phyloP scores from a whole-genome alignment of 352 stramenopile genomes.

The Pythium brassicae region DNA sequence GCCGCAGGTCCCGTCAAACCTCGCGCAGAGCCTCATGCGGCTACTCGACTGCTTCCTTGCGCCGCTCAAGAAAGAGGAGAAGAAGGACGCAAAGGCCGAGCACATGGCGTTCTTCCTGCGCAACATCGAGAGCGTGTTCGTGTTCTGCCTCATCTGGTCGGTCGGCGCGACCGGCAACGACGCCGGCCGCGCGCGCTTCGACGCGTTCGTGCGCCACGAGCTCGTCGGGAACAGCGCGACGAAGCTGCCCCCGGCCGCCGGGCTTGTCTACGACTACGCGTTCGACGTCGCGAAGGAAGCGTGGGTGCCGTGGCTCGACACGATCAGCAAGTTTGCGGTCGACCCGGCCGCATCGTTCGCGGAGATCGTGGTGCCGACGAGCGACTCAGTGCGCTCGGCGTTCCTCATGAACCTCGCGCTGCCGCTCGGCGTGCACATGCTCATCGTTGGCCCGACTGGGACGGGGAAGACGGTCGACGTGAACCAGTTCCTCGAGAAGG shows the following conservation, averaged over 20 bases:
- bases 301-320: conserved; percentile 92
- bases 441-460: conserved; percentile 92
- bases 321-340: conserved; percentile 72
- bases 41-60: conserved; percentile 91
- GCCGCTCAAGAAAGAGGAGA: conserved; percentile 77
- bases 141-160: conserved; percentile 92
- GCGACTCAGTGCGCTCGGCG: conserved; percentile 90
- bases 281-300: conserved; percentile 73
- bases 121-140: conserved; percentile 88
- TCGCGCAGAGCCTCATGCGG: conserved; percentile 88
- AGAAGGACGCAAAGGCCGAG: conserved; percentile 78
- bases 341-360: conserved; percentile 80
- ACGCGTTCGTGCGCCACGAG: conserved; percentile 84
- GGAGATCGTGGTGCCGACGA: conserved; percentile 92
- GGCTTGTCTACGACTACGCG: conserved; percentile 90
- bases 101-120: conserved; percentile 57
- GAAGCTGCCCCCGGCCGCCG: conserved; percentile 44
- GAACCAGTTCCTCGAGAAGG: conserved; percentile 87
- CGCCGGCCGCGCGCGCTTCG: conserved; percentile 75
- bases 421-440: conserved; percentile 79
- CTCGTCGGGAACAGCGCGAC: conserved; percentile 59
- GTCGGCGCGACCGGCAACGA: conserved; percentile 89
- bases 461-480: conserved; percentile 96
- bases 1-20: conserved; percentile 89
- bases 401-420: conserved; percentile 90